Evolutionary conservation across 306 rosid genomes (phyloP).

Genomic region (Benincasa hispida): DNA sequence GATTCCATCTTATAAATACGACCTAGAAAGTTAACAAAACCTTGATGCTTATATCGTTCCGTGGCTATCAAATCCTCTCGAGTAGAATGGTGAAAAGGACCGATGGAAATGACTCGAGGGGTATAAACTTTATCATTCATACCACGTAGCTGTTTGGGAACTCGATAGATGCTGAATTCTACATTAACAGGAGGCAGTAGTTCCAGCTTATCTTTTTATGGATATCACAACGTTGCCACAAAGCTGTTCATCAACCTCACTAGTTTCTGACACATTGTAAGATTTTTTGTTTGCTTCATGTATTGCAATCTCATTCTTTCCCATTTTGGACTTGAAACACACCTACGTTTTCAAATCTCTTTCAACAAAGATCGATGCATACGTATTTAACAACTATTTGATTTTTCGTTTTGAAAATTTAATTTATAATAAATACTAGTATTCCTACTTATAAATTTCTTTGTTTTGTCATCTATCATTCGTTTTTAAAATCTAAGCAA

Average conservation of each 20-base stretch:
- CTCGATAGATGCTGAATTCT: too few species aligned
- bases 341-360: too few species aligned
- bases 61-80: conserved; percentile 32
- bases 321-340: neutral
- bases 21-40: conserved; percentile 21
- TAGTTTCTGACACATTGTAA: neutral
- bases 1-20: neutral
- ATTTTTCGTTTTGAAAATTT: too few species aligned
- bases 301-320: too few species aligned
- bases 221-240: neutral
- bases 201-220: too few species aligned
- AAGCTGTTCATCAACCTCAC: neutral
- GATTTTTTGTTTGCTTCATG: neutral
- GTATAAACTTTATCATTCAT: conserved; percentile 9
- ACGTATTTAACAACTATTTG: too few species aligned
- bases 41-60: conserved; percentile 47
- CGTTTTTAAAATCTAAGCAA: too few species aligned
- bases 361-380: too few species aligned
- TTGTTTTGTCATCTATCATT: too few species aligned
- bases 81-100: conserved; percentile 35
- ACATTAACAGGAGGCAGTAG: neutral
- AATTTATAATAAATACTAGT: too few species aligned
- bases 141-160: neutral
- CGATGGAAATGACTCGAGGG: conserved; percentile 58
- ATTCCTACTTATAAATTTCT: too few species aligned